phyloP scores from a whole-genome alignment of 169 alveolate genomes.

The Cyclospora cayetanensis region DNA sequence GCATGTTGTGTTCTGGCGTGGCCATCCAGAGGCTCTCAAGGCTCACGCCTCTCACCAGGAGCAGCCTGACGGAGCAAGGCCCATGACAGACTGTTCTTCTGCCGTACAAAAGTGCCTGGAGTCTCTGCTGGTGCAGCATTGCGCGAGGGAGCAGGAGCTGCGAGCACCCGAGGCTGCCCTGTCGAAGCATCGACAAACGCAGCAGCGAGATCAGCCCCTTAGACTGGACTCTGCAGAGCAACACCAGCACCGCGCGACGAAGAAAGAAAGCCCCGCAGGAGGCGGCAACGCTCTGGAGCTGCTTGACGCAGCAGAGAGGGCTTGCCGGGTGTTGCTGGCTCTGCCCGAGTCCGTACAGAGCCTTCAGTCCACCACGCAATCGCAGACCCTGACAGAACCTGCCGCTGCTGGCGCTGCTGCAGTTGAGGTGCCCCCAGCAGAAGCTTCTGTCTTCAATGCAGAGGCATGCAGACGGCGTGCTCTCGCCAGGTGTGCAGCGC shows the following conservation, averaged over 20 bases:
- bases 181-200: not conserved
- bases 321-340: slow-evolving; percentile 6
- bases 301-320: not conserved
- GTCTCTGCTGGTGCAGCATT: slow-evolving; percentile 1
- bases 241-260: not conserved
- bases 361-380: not conserved
- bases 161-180: not conserved
- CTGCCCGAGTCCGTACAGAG: not conserved
- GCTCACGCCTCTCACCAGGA: not conserved
- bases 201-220: too few species aligned
- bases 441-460: slow-evolving; percentile 11
- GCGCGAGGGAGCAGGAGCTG: not conserved
- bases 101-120: not conserved
- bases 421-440: not conserved
- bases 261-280: not conserved
- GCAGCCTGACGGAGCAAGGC: too few species aligned
- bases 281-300: slow-evolving; percentile 16
- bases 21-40: not conserved
- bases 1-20: slow-evolving; percentile 9
- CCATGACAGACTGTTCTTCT: not conserved
- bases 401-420: not conserved
- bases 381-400: not conserved
- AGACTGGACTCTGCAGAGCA: too few species aligned
- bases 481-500: slow-evolving; percentile 37
- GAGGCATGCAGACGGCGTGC: not conserved